Conservation (phyloP, 192 early-diverging fungal genomes). For the Gonapodya prolifera region DNA sequence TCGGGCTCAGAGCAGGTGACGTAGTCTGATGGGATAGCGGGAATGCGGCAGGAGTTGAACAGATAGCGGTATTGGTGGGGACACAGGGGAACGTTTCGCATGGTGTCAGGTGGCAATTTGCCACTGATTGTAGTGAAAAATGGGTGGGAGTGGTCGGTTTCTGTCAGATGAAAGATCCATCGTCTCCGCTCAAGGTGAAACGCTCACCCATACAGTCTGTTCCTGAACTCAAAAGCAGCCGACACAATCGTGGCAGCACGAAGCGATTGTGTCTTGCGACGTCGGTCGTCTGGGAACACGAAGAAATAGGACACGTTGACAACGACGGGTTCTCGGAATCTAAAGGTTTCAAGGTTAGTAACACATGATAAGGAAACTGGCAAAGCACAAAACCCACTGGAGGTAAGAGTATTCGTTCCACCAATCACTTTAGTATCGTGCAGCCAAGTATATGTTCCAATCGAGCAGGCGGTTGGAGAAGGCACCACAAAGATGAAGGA, state of each 20-base stretch:
- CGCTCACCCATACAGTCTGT: conserved; percentile 52
- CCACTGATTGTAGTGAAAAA: conserved; percentile 21
- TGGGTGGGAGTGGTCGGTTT: conserved; percentile 2
- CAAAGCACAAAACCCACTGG: neutral
- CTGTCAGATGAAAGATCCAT: neutral
- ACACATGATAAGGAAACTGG: too few relatives aligned
- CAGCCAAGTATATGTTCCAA: neutral
- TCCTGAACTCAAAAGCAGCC: conserved; percentile 81
- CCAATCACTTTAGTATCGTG: conserved; percentile 75
- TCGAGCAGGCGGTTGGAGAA: neutral
- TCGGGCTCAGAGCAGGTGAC: conserved; percentile 58
- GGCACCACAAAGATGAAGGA: too few relatives aligned
- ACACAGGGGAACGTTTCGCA: conserved; percentile 64
- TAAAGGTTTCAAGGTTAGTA: conserved; percentile 26
- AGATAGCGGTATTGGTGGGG: conserved; percentile 88
- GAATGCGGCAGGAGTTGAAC: conserved; percentile 93
- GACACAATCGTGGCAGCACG: conserved; percentile 82
- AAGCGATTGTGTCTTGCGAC: neutral
- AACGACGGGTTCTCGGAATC: conserved; percentile 91
- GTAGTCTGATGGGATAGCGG: conserved; percentile 70
- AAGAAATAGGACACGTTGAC: conserved; percentile 96
- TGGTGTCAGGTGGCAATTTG: conserved; percentile 70
- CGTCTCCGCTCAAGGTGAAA: neutral
- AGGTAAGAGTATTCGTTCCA: conserved; percentile 90
- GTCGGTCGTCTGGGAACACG: conserved; percentile 76